Percentiles rank a stretch among this genome's conserved stretches.
These are phyloP conservation scores for Phytophthora lateralis DNA, from an alignment of 352 stramenopile species.

Conservation along the genomic window DNA sequence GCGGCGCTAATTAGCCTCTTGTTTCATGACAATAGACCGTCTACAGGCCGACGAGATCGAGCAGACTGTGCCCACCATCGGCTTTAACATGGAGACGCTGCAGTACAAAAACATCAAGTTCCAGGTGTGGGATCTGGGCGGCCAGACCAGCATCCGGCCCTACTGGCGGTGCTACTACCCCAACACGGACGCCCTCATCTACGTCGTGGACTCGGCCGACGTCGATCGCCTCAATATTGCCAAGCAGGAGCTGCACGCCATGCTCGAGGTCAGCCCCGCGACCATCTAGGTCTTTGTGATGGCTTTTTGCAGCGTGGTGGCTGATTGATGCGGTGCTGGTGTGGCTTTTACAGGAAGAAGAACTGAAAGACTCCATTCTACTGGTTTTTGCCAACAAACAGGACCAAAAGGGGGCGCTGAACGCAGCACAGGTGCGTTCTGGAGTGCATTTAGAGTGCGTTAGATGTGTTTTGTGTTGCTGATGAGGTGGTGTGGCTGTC, in stretches of 20 bases:
- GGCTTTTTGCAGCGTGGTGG: background rate
- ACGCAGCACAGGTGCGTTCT: slow-evolving; percentile 76
- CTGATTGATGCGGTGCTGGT: slow-evolving; percentile 1
- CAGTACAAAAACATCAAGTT: slow-evolving; percentile 96
- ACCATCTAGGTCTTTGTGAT: background rate
- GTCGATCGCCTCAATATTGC: slow-evolving; percentile 97
- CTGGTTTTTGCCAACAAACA: slow-evolving; percentile 99
- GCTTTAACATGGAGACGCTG: slow-evolving; percentile 96
- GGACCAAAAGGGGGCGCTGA: slow-evolving; percentile 96
- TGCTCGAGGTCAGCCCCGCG: slow-evolving; percentile 89
- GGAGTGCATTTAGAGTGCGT: background rate
- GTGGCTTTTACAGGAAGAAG: slow-evolving; percentile 91
- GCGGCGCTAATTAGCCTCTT: slow-evolving; percentile 3
- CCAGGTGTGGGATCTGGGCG: slow-evolving; percentile 99
- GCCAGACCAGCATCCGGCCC: slow-evolving; percentile 99
- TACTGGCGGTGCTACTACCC: slow-evolving; percentile 99
- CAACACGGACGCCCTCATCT: slow-evolving; percentile 98
- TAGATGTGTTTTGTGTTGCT: slow-evolving; percentile 12
- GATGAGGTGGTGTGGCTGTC: background rate
- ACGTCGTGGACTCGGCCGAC: slow-evolving; percentile 96
- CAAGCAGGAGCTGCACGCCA: slow-evolving; percentile 97
- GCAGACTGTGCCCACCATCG: slow-evolving; percentile 99
- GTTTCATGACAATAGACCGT: slow-evolving; percentile 51
- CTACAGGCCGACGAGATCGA: slow-evolving; percentile 95
- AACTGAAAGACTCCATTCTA: slow-evolving; percentile 98